A percentile compares a stretch with the other conserved stretches of the same genome.
Evolutionary conservation across 345 rosid genomes (phyloP).

Genomic region (Rhizophora apiculata): DNA sequence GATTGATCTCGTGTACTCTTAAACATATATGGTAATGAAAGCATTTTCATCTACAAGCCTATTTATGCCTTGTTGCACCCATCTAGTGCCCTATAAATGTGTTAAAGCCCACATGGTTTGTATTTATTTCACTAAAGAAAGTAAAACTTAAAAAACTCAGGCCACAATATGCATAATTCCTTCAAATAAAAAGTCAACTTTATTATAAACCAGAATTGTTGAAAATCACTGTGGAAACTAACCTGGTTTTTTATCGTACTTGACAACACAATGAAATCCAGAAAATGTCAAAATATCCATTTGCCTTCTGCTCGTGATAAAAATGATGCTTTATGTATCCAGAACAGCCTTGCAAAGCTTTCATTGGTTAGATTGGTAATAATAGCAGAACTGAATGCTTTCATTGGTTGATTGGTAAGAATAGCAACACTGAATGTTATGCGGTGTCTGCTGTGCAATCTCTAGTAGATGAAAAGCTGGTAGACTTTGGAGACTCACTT

Average conservation of each 20-base stretch:
- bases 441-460: slow-evolving; percentile 43
- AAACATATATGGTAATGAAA: no score
- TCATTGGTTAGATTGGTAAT: background rate
- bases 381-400: background rate
- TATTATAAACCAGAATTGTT: background rate
- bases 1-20: no score
- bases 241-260: slow-evolving; percentile 29
- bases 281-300: slow-evolving; percentile 12
- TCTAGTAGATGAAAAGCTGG: slow-evolving; percentile 31
- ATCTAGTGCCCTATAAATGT: background rate
- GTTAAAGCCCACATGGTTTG: background rate
- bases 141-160: background rate
- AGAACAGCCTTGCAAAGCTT: slow-evolving; percentile 13
- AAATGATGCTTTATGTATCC: slow-evolving; percentile 17
- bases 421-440: slow-evolving; percentile 22
- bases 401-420: slow-evolving; percentile 8
- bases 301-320: slow-evolving; percentile 10
- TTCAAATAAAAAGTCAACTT: background rate
- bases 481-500: slow-evolving; percentile 62
- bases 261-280: slow-evolving; percentile 11
- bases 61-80: no score
- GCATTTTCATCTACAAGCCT: no score
- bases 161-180: background rate
- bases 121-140: background rate
- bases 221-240: slow-evolving; percentile 12